A percentile compares a stretch with the other conserved stretches of the same genome.
Evolutionary conservation across 2,329 filamentous ascomycete genomes (phyloP).

Genomic region (Cordyceps cicadae): DNA sequence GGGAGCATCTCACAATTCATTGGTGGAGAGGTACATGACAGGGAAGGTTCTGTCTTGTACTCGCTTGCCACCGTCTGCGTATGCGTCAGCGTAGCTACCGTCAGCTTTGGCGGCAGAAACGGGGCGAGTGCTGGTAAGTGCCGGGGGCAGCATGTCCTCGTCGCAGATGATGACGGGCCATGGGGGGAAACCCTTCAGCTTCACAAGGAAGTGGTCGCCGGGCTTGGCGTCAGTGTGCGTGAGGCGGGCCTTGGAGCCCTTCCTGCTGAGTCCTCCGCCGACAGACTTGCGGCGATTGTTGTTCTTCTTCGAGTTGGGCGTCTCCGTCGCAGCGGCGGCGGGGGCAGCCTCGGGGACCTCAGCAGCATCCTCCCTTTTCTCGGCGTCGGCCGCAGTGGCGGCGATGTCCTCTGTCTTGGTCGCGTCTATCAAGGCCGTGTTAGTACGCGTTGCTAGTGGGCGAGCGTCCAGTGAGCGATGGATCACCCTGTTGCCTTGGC

Average conservation of each 20-base stretch:
- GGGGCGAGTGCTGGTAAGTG: constrained; percentile 68
- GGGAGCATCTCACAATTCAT: constrained; percentile 77
- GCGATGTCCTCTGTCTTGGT: constrained; percentile 23
- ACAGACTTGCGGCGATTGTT: constrained; percentile 66
- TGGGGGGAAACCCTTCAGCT: constrained; percentile 87
- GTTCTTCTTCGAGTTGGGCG: constrained; percentile 30
- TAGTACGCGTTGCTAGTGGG: neutral
- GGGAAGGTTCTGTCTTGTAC: constrained; percentile 79
- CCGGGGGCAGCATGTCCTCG: constrained; percentile 83
- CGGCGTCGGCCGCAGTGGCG: constrained; percentile 38
- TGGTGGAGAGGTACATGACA: constrained; percentile 89
- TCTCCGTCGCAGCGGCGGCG: constrained; percentile 24
- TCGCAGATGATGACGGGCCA: constrained; percentile 95
- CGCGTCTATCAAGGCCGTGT: constrained; percentile 1
- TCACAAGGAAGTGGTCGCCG: constrained; percentile 85
- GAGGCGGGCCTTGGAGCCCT: constrained; percentile 67
- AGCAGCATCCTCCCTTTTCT: constrained; percentile 38
- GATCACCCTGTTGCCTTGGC: neutral
- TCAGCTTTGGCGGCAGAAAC: constrained; percentile 75
- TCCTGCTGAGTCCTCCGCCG: constrained; percentile 66
- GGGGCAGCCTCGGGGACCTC: constrained; percentile 24
- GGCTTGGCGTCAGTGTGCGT: constrained; percentile 73
- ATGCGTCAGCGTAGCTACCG: constrained; percentile 81
- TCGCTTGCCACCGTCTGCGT: constrained; percentile 79
- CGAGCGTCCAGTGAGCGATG: neutral